A percentile compares a stretch with the other conserved stretches of the same genome.
Evolutionary conservation across 306 rosid genomes (phyloP).

Genomic region (Herpetospermum pedunculosum): DNA sequence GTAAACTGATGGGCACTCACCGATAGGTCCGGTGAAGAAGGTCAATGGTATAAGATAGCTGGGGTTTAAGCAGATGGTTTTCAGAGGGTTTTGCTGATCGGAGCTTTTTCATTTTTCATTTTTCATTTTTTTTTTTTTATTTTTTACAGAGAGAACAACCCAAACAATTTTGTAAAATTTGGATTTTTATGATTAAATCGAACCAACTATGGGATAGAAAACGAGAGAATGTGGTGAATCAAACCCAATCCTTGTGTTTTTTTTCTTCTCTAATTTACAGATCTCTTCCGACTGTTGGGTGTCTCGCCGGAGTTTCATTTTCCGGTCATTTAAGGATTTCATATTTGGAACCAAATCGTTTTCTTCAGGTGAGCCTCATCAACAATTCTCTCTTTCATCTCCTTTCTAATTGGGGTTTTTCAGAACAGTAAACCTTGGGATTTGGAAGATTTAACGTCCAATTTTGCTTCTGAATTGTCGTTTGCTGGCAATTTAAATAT

Average conservation of each 20-base stretch:
- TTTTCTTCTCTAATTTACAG: slow-evolving; percentile 25
- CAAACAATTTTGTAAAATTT: no score
- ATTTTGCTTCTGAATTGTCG: slow-evolving; percentile 8
- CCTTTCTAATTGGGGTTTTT: slow-evolving; percentile 19
- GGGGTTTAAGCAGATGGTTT: slow-evolving; percentile 63
- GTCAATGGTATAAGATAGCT: slow-evolving; percentile 53
- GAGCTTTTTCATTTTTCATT: slow-evolving; percentile 2
- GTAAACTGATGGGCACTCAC: slow-evolving; percentile 22
- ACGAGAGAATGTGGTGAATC: slow-evolving; percentile 15
- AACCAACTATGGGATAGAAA: no score
- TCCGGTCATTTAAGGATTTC: slow-evolving; percentile 17
- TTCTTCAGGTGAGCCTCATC: slow-evolving; percentile 41
- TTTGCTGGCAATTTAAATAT: slow-evolving; percentile 9
- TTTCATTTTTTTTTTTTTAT: neutral
- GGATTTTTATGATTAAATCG: no score
- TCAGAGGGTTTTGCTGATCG: slow-evolving; percentile 72
- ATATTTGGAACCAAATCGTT: slow-evolving; percentile 19
- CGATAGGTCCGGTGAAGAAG: slow-evolving; percentile 42
- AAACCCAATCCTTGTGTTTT: slow-evolving; percentile 11
- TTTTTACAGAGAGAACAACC: neutral
- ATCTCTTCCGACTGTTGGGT: slow-evolving; percentile 19
- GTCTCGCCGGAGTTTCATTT: slow-evolving; percentile 26
- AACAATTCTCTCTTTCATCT: slow-evolving; percentile 13
- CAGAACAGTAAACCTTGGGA: slow-evolving; percentile 11
- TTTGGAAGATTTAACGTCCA: slow-evolving; percentile 4